Evolutionary conservation across 345 rosid species (phyloP), one percentile per base, ranked within the genome.

Genomic region (Fremontodendron californicum): DNA sequence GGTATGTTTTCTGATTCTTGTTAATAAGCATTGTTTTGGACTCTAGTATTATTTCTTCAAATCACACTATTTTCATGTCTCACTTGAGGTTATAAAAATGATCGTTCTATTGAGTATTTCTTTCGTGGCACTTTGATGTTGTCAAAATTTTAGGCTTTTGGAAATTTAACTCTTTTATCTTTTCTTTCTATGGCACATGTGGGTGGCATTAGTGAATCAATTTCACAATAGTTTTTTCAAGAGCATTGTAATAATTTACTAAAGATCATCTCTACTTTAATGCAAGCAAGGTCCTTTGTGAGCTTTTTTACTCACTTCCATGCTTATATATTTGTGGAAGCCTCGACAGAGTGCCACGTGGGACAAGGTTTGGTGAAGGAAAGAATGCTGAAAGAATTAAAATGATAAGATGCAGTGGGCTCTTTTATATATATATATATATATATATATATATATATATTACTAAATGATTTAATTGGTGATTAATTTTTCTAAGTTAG

Each of bases 1-100:
- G 92, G 98, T 94, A 90, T 77, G 84, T 78, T 57, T 62, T 52
- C 1, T 58, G 35, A 31, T 31, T 78, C 43, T 49, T 80, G 18
- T 58, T 62, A 48, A 54, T 55, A 10, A 45, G 12, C 78, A 40
- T 72, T 69, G 61, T 65, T 45, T 78, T 39, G 27, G n/a, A n/a
- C n/a, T 33, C 19, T 37, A 2, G 33, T 27, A 39, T 51, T 62
- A 12, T 48, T 9, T 27, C 25, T 54, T 73, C 16, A 13, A 9
- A 61, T 72, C 21, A 73, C 3, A 54, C 23, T 13, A 33, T 46
- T 43, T 64, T 10, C 73, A 18, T 72, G 52, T 77, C 67, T 23
- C 29, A 1, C 19, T 51, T 27, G 6, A 60, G 68, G 65, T 77
- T 27, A 63, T 33, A 48, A 10, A 58, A 63, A 11, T 62, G 42